A percentile compares a stretch with the other conserved stretches of the same genome.
These are phyloP conservation scores for Microascus cirrosus DNA, from an alignment of 2,329 filamentous ascomycete genomes.

Conservation along the genomic window DNA sequence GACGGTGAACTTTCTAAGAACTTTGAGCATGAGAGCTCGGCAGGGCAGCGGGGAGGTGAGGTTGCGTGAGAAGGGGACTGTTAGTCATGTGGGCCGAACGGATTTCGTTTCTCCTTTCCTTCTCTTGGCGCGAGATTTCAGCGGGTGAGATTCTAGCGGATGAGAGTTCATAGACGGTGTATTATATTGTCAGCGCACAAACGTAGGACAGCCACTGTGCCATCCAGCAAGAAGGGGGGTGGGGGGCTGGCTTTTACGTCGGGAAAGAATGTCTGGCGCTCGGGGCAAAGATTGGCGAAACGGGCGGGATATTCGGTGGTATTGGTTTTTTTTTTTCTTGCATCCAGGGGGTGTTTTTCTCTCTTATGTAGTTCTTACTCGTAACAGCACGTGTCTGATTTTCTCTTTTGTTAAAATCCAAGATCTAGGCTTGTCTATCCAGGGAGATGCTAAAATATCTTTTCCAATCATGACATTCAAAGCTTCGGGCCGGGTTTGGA, in stretches of 20 bases:
- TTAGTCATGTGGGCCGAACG: background rate
- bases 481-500: background rate
- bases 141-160: background rate
- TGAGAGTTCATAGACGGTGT: background rate
- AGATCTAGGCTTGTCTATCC: background rate
- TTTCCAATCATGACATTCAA: background rate
- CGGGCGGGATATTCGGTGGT: background rate
- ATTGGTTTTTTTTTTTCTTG: background rate
- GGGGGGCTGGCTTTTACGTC: background rate
- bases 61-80: background rate
- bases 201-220: background rate
- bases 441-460: background rate
- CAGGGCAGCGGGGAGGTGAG: background rate
- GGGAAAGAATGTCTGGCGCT: background rate
- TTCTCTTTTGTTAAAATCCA: background rate
- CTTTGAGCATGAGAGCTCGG: background rate
- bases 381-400: background rate
- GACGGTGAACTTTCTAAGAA: conserved; percentile 7
- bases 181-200: background rate
- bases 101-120: background rate
- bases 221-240: background rate
- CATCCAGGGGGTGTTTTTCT: background rate
- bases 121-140: background rate
- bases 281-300: background rate
- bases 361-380: background rate